Conservation (phyloP, 768 basidiomycete species). For the Mycena albidolilacea region DNA sequence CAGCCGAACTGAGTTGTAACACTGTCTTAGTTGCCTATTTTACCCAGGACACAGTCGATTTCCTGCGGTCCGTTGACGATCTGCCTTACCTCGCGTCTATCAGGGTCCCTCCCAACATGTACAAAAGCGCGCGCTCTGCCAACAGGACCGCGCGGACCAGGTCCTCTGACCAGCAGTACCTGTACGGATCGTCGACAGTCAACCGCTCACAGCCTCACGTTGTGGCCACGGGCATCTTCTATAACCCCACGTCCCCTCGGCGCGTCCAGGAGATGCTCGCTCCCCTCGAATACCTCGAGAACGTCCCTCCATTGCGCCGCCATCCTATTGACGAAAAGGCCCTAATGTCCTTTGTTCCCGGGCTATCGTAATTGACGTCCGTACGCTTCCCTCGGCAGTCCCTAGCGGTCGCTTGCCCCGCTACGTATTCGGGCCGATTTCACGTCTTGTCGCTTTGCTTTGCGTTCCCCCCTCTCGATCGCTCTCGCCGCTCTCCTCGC, state of each 20-base stretch:
- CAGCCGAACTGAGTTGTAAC: constrained; percentile 30
- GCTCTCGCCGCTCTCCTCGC: constrained; percentile 22
- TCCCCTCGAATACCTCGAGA: constrained; percentile 75
- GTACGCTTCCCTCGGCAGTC: not conserved
- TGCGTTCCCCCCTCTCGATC: not conserved
- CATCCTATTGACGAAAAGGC: constrained; percentile 82
- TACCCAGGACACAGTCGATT: constrained; percentile 72
- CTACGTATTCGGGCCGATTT: constrained; percentile 18
- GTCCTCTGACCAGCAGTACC: constrained; percentile 23
- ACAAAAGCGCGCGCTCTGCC: constrained; percentile 75
- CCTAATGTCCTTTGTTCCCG: constrained; percentile 66
- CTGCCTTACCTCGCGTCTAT: constrained; percentile 67
- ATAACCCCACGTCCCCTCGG: not conserved
- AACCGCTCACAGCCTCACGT: constrained; percentile 18
- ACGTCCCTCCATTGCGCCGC: constrained; percentile 70
- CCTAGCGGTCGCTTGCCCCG: not conserved
- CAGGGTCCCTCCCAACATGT: constrained; percentile 71
- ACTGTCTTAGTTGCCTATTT: constrained; percentile 78
- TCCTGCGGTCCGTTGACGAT: constrained; percentile 73
- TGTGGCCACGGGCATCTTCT: not conserved
- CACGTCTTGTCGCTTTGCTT: constrained; percentile 10
- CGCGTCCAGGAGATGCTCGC: constrained; percentile 58
- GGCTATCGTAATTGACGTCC: constrained; percentile 4
- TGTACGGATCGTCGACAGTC: constrained; percentile 10
- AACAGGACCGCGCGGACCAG: constrained; percentile 49